Evolutionary conservation across 768 basidiomycete genomes (phyloP), one percentile per base, ranked within the genome.

Genomic region (Psilocybe azurescens): DNA sequence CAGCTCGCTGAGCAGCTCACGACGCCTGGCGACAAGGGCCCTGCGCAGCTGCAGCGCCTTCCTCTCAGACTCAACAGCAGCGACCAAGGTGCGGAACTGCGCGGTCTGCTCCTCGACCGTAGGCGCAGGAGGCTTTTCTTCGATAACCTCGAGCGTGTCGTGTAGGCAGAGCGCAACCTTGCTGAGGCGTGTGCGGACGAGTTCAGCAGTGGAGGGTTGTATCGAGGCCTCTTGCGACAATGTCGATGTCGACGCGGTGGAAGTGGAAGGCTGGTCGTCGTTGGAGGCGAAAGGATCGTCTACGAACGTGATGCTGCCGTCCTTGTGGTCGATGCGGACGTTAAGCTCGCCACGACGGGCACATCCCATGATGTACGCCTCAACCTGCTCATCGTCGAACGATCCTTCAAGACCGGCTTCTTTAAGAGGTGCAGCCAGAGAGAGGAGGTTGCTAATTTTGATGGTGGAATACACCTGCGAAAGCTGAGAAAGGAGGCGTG

Each of bases 331-430:
- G 49, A 98, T 87, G 14, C 89, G 88, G 64, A 97, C 89, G 67
- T 79, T 83, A 53, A 98, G 85, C 74, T 97, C 95, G 41, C 94
- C 93, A 7, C 90, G 86, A 51, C 90, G 86, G 48, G 94, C 93
- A 61, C 94, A 94, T 38, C 90, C 89, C 92, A 97, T 97, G 65
- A 99, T 79, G 75, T 97, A 98, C 3, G 91, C 90, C 76, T 99
- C 95, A 65, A 90, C 81, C 72, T 90, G 88, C 62, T 90, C 88
- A n/a, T 87, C 85, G 61, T 90, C 87, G 74, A 87, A 91, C 44
- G 80, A 76, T 3, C 80, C 81, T 39, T 83, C 78, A 38, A 85
- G 70, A 5, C 79, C 83, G 2, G 79, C 78, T 11, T 84, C 85
- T 57, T 82, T 83, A 18, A 94, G 79, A 46, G 97, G 95, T 1